Percentiles rank a stretch among this genome's conserved stretches.
Conservation (phyloP, 768 basidiomycete genomes). For the Boletus vermiculosoides region DNA sequence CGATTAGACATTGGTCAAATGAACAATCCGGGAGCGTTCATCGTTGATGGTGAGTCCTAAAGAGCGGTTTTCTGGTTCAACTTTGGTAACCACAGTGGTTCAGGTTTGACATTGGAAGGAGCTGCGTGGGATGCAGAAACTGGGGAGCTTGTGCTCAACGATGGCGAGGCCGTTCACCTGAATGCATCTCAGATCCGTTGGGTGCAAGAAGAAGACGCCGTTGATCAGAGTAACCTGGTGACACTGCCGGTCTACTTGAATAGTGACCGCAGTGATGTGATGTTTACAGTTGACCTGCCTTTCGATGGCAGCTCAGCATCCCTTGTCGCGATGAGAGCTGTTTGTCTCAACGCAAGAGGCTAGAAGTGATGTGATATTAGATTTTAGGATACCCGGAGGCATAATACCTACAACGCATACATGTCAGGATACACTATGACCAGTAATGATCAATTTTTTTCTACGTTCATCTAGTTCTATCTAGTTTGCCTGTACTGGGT, state of each 20-base stretch:
- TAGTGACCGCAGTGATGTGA: constrained; percentile 79
- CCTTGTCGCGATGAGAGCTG: constrained; percentile 82
- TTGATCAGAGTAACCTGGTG: constrained; percentile 45
- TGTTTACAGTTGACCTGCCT: constrained; percentile 87
- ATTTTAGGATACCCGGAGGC: constrained; percentile 22
- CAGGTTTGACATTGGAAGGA: constrained; percentile 86
- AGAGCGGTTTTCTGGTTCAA: not conserved
- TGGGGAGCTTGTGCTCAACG: constrained; percentile 74
- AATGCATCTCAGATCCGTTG: constrained; percentile 84
- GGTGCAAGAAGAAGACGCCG: constrained; percentile 51
- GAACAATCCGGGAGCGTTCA: constrained; percentile 76
- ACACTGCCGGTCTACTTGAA: constrained; percentile 94
- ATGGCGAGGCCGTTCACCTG: constrained; percentile 77
- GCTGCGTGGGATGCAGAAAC: constrained; percentile 62
- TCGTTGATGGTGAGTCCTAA: constrained; percentile 75
- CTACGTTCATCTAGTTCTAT: not conserved
- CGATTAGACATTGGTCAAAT: constrained; percentile 79
- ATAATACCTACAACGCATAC: constrained; percentile 27
- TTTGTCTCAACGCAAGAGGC: constrained; percentile 84
- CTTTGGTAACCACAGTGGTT: constrained; percentile 8
- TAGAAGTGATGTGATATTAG: constrained; percentile 28
- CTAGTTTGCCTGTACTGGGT: constrained; percentile 13
- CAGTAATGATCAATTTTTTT: constrained; percentile 18
- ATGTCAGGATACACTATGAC: constrained; percentile 18
- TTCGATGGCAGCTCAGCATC: constrained; percentile 66